phyloP scores from a whole-genome alignment of 1,284 basidiomycete genomes.

The Ustilago loliicola region DNA sequence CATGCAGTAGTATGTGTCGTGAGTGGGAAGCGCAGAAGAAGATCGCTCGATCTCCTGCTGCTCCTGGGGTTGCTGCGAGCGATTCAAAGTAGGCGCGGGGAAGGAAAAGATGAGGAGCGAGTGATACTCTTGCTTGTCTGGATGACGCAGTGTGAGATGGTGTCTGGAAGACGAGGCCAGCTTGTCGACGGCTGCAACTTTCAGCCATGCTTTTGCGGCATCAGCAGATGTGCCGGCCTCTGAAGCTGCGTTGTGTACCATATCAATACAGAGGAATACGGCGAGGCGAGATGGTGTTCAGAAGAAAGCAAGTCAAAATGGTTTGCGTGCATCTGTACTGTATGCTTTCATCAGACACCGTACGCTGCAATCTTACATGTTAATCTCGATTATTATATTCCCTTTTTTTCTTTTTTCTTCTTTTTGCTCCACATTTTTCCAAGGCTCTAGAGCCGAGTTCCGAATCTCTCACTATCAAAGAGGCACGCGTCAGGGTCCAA shows the following conservation, averaged over 20 bases:
- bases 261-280: neutral
- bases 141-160: constrained; percentile 60
- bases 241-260: constrained; percentile 4
- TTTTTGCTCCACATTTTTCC: constrained; percentile 13
- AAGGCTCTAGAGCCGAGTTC: constrained; percentile 4
- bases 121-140: constrained; percentile 54
- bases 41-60: neutral
- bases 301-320: neutral
- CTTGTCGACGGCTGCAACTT: constrained; percentile 21
- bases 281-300: neutral
- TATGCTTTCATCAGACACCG: neutral
- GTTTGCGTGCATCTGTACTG: neutral
- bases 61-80: neutral
- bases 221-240: constrained; percentile 11
- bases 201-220: constrained; percentile 27
- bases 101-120: constrained; percentile 64
- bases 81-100: constrained; percentile 21
- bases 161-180: constrained; percentile 57
- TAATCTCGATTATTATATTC: too few relatives aligned
- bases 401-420: neutral
- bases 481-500: neutral
- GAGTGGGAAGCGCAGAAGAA: constrained; percentile 9
- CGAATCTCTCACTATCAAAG: neutral
- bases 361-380: neutral
- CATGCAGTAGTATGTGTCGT: constrained; percentile 77